phyloP scores from a whole-genome alignment of 2,329 filamentous ascomycete species.

The Penicillium sp. region DNA sequence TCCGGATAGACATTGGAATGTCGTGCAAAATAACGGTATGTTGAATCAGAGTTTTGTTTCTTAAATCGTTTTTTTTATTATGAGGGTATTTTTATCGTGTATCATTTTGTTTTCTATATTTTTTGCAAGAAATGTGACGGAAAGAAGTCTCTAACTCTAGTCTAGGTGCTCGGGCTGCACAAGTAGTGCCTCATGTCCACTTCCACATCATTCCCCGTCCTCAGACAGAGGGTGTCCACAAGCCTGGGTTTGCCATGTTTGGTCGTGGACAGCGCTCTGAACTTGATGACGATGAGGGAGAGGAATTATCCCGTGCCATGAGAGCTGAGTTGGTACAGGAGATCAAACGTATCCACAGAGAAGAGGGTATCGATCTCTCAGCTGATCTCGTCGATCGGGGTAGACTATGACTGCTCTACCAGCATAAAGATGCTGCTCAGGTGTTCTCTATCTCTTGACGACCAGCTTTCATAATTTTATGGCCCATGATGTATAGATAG shows the following conservation, averaged over 20 bases:
- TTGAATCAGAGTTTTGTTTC: not conserved
- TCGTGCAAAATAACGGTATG: constrained; percentile 88
- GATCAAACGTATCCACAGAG: constrained; percentile 34
- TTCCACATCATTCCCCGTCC: constrained; percentile 92
- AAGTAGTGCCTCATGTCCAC: constrained; percentile 91
- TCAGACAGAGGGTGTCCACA: constrained; percentile 29
- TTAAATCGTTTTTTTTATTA: not conserved
- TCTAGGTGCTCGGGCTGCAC: constrained; percentile 74
- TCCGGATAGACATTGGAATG: constrained; percentile 75
- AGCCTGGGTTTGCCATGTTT: constrained; percentile 46
- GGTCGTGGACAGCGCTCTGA: constrained; percentile 49
- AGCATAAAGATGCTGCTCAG: not conserved
- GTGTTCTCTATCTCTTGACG: not conserved
- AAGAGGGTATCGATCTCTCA: constrained; percentile 39
- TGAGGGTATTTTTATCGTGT: not conserved
- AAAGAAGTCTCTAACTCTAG: constrained; percentile 1
- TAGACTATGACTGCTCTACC: constrained; percentile 20
- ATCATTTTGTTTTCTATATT: not conserved
- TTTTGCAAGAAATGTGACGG: not conserved
- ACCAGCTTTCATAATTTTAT: not conserved
- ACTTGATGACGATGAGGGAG: constrained; percentile 48
- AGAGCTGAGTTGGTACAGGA: constrained; percentile 40
- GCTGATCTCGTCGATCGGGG: constrained; percentile 11
- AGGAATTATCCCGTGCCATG: constrained; percentile 37
- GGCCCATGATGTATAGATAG: not conserved